Evolutionary conservation across 1,284 basidiomycete species (phyloP).

Genomic region (Papiliotrema fonsecae): DNA sequence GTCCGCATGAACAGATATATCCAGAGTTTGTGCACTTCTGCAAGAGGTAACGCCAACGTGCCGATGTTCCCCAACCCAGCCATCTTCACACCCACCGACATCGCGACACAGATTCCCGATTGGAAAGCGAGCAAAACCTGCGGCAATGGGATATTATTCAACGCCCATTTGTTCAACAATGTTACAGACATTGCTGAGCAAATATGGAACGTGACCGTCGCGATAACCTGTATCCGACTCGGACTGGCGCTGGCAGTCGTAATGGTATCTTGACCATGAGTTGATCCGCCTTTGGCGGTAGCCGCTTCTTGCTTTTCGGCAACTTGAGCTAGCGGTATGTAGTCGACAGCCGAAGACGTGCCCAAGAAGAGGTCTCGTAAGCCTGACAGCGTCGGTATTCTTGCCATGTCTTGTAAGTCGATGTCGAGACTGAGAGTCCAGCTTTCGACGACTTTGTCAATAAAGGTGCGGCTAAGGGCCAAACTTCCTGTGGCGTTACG

Average conservation of each 20-base stretch:
- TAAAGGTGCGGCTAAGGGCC: too few species aligned
- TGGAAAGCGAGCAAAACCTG: conserved; percentile 1
- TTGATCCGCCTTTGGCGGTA: too few species aligned
- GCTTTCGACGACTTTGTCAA: too few species aligned
- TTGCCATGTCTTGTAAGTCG: too few species aligned
- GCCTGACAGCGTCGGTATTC: too few species aligned
- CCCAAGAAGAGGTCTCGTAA: too few species aligned
- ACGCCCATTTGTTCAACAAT: conserved; percentile 1
- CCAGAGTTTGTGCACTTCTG: background rate
- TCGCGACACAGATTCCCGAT: background rate
- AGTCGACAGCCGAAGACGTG: too few species aligned
- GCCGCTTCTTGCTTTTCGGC: too few species aligned
- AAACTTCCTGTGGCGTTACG: too few species aligned
- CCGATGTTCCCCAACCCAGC: background rate
- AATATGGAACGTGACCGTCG: conserved; percentile 6
- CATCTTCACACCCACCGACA: background rate
- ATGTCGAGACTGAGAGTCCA: too few species aligned
- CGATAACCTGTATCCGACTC: background rate
- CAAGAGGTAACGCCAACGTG: background rate
- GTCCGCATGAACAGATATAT: conserved; percentile 1
- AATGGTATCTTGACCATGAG: too few species aligned
- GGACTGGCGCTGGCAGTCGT: background rate
- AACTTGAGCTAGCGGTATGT: too few species aligned
- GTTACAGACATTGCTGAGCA: conserved; percentile 4
- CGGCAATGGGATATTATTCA: background rate